A percentile compares a stretch with the other conserved stretches of the same genome.
These are phyloP conservation scores for Immersiporthe knoxdaviesiana DNA, from an alignment of 2,329 filamentous ascomycete species.

Conservation along the genomic window DNA sequence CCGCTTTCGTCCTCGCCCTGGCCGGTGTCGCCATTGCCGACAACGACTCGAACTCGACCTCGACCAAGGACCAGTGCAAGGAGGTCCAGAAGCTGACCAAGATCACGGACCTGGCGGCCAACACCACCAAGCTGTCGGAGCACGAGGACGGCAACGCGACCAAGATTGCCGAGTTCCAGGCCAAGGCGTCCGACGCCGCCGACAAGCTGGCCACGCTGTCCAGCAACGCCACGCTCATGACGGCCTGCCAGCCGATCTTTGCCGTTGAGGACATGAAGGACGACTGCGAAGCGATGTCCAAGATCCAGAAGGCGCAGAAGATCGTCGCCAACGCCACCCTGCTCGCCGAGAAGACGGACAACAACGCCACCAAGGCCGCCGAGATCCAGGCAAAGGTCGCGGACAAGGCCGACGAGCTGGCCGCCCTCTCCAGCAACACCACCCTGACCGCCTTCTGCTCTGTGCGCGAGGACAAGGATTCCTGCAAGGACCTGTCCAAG, in stretches of 20 bases:
- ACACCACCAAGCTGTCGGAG: conserved; percentile 41
- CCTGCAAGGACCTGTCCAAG: conserved; percentile 31
- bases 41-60: conserved; percentile 37
- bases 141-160: conserved; percentile 43
- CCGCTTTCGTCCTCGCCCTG: conserved; percentile 31
- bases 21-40: conserved; percentile 35
- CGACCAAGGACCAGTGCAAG: conserved; percentile 40
- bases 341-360: conserved; percentile 33
- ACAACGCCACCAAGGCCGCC: conserved; percentile 38
- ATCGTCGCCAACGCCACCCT: conserved; percentile 35
- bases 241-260: conserved; percentile 39
- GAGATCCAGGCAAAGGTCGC: conserved; percentile 34
- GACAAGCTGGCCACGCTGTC: conserved; percentile 38
- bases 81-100: conserved; percentile 38
- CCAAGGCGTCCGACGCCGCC: conserved; percentile 39
- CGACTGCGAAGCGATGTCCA: conserved; percentile 37
- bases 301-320: conserved; percentile 35
- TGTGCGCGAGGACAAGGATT: conserved; percentile 25
- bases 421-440: conserved; percentile 34
- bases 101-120: conserved; percentile 40
- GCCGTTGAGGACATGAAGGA: conserved; percentile 37
- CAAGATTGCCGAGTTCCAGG: conserved; percentile 41
- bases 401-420: conserved; percentile 32
- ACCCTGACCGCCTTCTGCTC: conserved; percentile 35
- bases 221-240: conserved; percentile 43